Conservation (phyloP, 2,329 filamentous ascomycete genomes). For the Fusarium armeniacum region DNA sequence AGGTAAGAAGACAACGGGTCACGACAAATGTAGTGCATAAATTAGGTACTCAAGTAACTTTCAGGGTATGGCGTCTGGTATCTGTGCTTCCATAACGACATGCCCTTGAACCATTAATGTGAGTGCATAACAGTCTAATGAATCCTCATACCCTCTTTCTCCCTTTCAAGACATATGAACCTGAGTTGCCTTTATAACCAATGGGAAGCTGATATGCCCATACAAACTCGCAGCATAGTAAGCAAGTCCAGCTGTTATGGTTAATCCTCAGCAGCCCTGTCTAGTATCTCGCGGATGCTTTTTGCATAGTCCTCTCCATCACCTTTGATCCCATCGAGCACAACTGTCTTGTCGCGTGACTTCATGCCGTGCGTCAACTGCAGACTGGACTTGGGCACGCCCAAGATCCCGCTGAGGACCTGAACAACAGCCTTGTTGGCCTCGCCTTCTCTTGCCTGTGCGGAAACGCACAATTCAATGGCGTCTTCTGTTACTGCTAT, state of each 20-base stretch:
- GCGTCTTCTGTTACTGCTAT: slow-evolving; percentile 66
- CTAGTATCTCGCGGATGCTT: slow-evolving; percentile 49
- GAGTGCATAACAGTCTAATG: not conserved
- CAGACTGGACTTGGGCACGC: slow-evolving; percentile 73
- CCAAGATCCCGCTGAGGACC: slow-evolving; percentile 72
- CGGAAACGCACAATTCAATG: slow-evolving; percentile 76
- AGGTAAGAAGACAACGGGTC: not conserved
- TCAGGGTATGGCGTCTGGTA: not conserved
- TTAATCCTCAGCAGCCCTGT: slow-evolving; percentile 43
- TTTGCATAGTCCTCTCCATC: slow-evolving; percentile 51
- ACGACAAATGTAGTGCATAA: not conserved
- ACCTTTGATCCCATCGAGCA: slow-evolving; percentile 55
- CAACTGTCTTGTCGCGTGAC: slow-evolving; percentile 74
- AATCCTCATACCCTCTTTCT: not conserved
- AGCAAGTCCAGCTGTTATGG: not conserved
- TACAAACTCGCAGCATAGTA: slow-evolving; percentile 8
- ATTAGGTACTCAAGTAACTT: not conserved
- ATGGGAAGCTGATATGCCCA: slow-evolving; percentile 19
- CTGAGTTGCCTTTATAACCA: slow-evolving; percentile 7
- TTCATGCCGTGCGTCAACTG: slow-evolving; percentile 73
- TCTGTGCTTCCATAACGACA: not conserved
- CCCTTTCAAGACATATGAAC: not conserved
- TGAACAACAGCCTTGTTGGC: slow-evolving; percentile 76
- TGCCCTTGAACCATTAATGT: not conserved
- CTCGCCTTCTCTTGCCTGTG: slow-evolving; percentile 75